Evolutionary conservation across 495 filamentous ascomycete genomes (phyloP), one percentile per base, ranked within the genome.

Genomic region (Penicillium subrubescens): DNA sequence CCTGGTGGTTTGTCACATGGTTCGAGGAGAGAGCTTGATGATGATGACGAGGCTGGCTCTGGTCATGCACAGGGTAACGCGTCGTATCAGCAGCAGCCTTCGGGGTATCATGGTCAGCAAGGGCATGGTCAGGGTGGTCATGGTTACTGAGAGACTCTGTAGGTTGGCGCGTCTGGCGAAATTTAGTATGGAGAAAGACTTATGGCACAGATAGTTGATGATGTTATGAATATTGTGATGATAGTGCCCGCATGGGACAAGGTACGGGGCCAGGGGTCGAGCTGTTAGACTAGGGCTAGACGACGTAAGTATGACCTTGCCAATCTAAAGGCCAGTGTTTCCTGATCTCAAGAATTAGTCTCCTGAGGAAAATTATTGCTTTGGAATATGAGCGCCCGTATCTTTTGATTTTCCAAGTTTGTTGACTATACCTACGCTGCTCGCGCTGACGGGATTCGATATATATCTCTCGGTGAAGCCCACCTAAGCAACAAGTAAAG

Each of bases 1-100:
- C 66, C 84, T 68, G 75, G 86, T 63, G 72, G 82, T 3, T 75
- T 73, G 31, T 69, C 70, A 23, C 70, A 70, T 67, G 72, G 82
- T 12, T 80, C 71, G 31, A 68, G 69, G 25, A 69, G 71, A 25
- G 55, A 66, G 1, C 61, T 73, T 15, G 69, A 72, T 10, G 67
- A 63, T 11, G 67, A 63, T 15, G 67, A 70, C 23, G 65, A 67
- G 27, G 25, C 52, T 31, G 59, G 54, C 0, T 58, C 48, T 31
- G 52, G 53, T 11, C 19, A 25, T 53, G 59, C 57, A 27, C 51
- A 56, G 54, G 60, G 67, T 8, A 59, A 67, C 29, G 19, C 39
- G 1, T 44, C 39, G 21, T 48, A 35, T 39, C 54, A 60, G 5
- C 54, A 58, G 21, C 59, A 57, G 34, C 60, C 65, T 23, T 56